Base-by-base conservation (phyloP, 176 grass and related monocot species). In the Ensete glaucum region DNA sequence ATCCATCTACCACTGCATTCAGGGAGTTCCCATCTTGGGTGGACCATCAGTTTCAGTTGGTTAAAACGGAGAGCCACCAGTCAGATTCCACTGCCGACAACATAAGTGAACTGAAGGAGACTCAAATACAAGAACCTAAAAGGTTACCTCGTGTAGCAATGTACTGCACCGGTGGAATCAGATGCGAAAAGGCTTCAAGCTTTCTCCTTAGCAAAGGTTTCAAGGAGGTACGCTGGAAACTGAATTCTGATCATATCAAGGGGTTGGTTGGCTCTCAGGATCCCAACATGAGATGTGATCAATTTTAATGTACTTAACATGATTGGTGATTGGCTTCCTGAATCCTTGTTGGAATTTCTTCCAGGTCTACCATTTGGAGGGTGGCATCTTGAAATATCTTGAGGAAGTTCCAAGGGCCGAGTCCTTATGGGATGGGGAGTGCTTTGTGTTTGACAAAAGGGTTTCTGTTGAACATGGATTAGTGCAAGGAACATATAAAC, bases 111-210 rank as follows among this genome's bases (percentile, higher is more conserved):
- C 54, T 11, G 23, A 26, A 50, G 22, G 69, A 22, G 65, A 62
- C 81, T 48, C 54, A 59, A 43, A 16, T 62, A 10, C 50, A 73
- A 53, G 63, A 81, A 43, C 54, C 66, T 27, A 90, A 77, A 80
- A 80, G 66, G 54, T 70, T 98, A 73, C 95, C 95, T 76, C 86
- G 95, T 71, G 90, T 98, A 70, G 95, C 95, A 57, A 98, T 98
- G 95, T 98, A 98, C 26, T 98, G 95, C 77, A 98, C 95, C 27
- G 95, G 95, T 78, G 95, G 95, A 80, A 93, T 98, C 70, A 89
- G 95, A 82, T 98, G 95, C 50, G 95, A 98, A 78, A 98, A 98
- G 78, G 95, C 95, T 79, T 98, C 95, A 53, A 98, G 90, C 67
- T 93, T 93, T 93, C 85, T 98, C 50, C 90, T 98, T 16, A 80